Percentiles rank a stretch among this genome's conserved stretches.
phyloP scores from a whole-genome alignment of 2,329 filamentous ascomycete genomes.

The Pseudocercospora ulei region DNA sequence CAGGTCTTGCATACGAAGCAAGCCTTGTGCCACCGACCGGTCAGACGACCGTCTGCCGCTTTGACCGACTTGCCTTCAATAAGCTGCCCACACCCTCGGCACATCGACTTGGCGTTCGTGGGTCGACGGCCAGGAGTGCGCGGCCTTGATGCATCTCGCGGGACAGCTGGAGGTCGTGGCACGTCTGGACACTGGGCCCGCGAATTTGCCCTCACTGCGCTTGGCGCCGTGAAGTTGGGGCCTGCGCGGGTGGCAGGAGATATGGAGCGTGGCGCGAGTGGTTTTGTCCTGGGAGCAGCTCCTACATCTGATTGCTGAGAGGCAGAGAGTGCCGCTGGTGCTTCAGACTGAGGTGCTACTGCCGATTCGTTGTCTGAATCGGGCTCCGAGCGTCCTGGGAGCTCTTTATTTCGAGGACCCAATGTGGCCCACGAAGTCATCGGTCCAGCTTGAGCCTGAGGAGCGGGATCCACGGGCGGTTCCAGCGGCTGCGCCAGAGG shows the following conservation, averaged over 20 bases:
- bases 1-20: slow-evolving; percentile 91
- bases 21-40: slow-evolving; percentile 85
- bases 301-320: background rate
- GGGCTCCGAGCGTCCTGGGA: too few relatives aligned
- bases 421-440: slow-evolving; percentile 3
- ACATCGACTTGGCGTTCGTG: slow-evolving; percentile 55
- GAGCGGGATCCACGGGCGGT: slow-evolving; percentile 32
- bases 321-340: slow-evolving; percentile 9
- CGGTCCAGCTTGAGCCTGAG: slow-evolving; percentile 11
- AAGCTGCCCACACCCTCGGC: slow-evolving; percentile 66
- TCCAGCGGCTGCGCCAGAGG: slow-evolving; percentile 21
- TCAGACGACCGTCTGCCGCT: slow-evolving; percentile 81
- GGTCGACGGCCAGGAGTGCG: slow-evolving; percentile 31
- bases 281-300: slow-evolving; percentile 1
- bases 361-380: background rate
- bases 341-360: background rate
- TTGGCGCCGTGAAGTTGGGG: slow-evolving; percentile 5
- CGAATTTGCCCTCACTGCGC: slow-evolving; percentile 3
- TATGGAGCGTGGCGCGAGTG: slow-evolving; percentile 7
- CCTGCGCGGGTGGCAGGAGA: slow-evolving; percentile 17
- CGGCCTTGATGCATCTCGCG: slow-evolving; percentile 11
- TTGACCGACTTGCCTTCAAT: slow-evolving; percentile 91
- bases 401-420: too few relatives aligned
- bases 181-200: slow-evolving; percentile 15
- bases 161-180: slow-evolving; percentile 19